Percentiles rank a stretch among this genome's conserved stretches.
Conservation (phyloP, 129 eudicot genomes). For the Smallanthus sonchifolius region DNA sequence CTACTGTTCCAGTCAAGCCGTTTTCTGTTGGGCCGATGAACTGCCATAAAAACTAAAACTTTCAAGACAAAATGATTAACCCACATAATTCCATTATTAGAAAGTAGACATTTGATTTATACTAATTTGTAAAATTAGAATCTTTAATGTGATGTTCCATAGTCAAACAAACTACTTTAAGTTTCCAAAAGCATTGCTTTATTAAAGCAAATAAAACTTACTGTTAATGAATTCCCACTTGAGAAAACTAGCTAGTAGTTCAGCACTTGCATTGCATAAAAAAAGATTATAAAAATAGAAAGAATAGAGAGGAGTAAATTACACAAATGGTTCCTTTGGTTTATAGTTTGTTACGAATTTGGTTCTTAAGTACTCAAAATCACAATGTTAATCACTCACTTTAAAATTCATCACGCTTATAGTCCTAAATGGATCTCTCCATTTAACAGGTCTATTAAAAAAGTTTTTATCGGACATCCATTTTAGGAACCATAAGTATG, state of each 20-base stretch:
- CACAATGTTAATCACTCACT: background rate
- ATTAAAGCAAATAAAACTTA: conserved; percentile 18
- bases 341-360: background rate
- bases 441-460: too few species aligned
- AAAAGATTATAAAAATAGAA: conserved; percentile 1
- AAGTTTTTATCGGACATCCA: too few species aligned
- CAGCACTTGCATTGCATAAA: conserved; percentile 25
- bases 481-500: background rate
- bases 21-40: conserved; percentile 32
- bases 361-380: background rate
- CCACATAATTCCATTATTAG: background rate
- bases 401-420: too few species aligned
- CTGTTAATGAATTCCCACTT: conserved; percentile 17
- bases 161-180: conserved; percentile 10
- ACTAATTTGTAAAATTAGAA: background rate
- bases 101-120: background rate
- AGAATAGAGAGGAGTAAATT: background rate
- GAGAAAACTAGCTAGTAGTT: conserved; percentile 21
- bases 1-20: conserved; percentile 82
- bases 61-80: background rate
- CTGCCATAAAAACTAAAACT: conserved; percentile 32
- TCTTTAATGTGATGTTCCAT: background rate
- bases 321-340: background rate
- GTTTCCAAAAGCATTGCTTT: background rate
- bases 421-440: too few species aligned